These are phyloP conservation scores for Ganoderma lingzhi DNA, from an alignment of 1,284 basidiomycete genomes.

Conservation along the genomic window DNA sequence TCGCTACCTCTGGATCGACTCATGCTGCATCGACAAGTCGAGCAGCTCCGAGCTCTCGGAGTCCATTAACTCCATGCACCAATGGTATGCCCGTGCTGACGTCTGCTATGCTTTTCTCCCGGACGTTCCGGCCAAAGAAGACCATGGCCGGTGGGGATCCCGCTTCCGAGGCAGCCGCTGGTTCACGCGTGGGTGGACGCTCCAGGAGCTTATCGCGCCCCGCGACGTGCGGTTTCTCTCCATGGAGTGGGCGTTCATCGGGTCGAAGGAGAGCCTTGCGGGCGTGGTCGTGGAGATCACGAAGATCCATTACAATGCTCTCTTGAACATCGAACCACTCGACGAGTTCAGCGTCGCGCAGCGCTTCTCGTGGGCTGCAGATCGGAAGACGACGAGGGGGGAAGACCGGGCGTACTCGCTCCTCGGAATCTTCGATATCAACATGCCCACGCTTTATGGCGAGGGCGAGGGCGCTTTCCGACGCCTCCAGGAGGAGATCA, in stretches of 20 bases:
- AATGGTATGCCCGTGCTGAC: neutral
- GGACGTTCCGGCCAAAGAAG: neutral
- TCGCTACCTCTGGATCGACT: neutral
- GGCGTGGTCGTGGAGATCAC: too few species aligned
- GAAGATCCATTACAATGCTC: too few species aligned
- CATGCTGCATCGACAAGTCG: neutral
- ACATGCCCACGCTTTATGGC: too few species aligned
- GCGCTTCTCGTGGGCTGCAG: too few species aligned
- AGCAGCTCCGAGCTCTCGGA: neutral
- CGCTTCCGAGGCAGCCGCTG: neutral
- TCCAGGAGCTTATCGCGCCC: slow-evolving; percentile 1
- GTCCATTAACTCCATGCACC: neutral
- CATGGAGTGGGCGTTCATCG: neutral
- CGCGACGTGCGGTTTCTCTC: neutral
- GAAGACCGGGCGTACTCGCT: too few species aligned
- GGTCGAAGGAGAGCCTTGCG: too few species aligned
- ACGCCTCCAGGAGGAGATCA: too few species aligned
- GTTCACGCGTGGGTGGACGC: neutral
- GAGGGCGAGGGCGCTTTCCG: too few species aligned
- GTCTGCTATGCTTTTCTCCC: neutral
- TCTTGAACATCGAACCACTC: too few species aligned
- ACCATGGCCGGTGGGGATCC: neutral
- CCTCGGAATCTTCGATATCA: too few species aligned
- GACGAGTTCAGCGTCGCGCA: too few species aligned
- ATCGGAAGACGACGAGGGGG: too few species aligned